Evolutionary conservation across 495 filamentous ascomycete genomes (phyloP).

Genomic region (Cercophora newfieldiana): DNA sequence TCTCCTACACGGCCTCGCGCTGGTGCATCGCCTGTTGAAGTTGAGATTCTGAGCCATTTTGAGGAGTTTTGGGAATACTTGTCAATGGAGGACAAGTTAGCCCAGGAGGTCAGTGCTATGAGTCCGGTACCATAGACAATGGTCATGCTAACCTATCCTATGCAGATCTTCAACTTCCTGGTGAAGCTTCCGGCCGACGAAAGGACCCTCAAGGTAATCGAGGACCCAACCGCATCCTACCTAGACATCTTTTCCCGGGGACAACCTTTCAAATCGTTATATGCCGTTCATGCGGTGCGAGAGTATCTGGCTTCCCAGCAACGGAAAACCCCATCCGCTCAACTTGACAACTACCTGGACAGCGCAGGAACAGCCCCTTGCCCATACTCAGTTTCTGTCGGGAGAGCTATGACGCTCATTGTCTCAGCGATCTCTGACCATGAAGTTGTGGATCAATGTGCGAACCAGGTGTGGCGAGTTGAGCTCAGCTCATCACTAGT

Average conservation of each 20-base stretch:
- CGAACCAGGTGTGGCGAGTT: constrained; percentile 40
- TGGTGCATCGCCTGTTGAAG: constrained; percentile 60
- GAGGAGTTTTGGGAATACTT: constrained; percentile 82
- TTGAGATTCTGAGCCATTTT: constrained; percentile 81
- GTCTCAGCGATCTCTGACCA: constrained; percentile 47
- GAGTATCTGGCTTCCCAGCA: constrained; percentile 41
- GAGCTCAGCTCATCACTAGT: constrained; percentile 45
- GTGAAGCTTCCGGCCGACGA: constrained; percentile 70
- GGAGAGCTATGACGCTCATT: constrained; percentile 46
- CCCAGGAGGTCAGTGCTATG: constrained; percentile 56
- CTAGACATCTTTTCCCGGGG: constrained; percentile 64
- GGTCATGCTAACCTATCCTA: constrained; percentile 29
- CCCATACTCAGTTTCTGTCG: constrained; percentile 33
- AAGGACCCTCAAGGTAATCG: constrained; percentile 58
- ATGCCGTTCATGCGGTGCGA: constrained; percentile 66
- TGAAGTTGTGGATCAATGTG: constrained; percentile 40
- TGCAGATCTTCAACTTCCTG: constrained; percentile 72
- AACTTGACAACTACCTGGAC: constrained; percentile 18
- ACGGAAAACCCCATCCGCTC: constrained; percentile 23
- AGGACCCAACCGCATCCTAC: constrained; percentile 52
- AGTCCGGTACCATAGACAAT: background rate
- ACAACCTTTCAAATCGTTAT: constrained; percentile 72
- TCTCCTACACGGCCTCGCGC: constrained; percentile 36
- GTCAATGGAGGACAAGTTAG: constrained; percentile 69
- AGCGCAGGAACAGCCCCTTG: background rate